A percentile compares a stretch with the other conserved stretches of the same genome.
Conservation (phyloP, 371 early-diverging fungal genomes). For the Nematocida parisii region DNA sequence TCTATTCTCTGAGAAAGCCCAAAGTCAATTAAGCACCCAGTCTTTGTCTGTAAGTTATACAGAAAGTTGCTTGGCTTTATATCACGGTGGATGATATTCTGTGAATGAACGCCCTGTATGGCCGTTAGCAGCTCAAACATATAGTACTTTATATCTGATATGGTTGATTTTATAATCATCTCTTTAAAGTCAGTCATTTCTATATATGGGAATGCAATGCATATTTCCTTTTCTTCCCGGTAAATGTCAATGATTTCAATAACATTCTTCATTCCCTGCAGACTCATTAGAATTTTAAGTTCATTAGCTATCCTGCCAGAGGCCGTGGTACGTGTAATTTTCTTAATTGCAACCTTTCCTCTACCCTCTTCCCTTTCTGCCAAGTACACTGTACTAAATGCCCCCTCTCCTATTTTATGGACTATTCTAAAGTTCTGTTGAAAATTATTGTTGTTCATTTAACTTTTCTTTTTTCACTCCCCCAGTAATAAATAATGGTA, state of each 20-base stretch:
- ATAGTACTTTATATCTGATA: slow-evolving; percentile 78
- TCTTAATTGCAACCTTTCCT: slow-evolving; percentile 84
- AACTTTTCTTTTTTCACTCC: slow-evolving; percentile 52
- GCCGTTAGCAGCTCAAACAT: slow-evolving; percentile 76
- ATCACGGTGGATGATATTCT: slow-evolving; percentile 78
- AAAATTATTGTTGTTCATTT: slow-evolving; percentile 32
- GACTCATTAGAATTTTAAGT: slow-evolving; percentile 75
- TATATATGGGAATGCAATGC: slow-evolving; percentile 81
- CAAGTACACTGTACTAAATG: slow-evolving; percentile 89
- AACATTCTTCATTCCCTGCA: slow-evolving; percentile 72
- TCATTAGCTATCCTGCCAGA: slow-evolving; percentile 82
- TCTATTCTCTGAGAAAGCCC: slow-evolving; percentile 81
- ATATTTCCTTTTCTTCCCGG: slow-evolving; percentile 79
- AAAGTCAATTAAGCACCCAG: slow-evolving; percentile 88
- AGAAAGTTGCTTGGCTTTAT: slow-evolving; percentile 93
- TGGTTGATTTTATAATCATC: slow-evolving; percentile 61
- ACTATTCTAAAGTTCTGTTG: slow-evolving; percentile 56
- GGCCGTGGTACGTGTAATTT: slow-evolving; percentile 79
- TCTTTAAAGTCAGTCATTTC: slow-evolving; percentile 80
- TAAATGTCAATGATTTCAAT: slow-evolving; percentile 78
- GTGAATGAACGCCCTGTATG: slow-evolving; percentile 69
- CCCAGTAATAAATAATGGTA: slow-evolving; percentile 57
- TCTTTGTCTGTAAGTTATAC: slow-evolving; percentile 73
- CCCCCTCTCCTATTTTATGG: slow-evolving; percentile 72
- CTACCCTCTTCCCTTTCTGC: slow-evolving; percentile 71